Evolutionary conservation across 495 filamentous ascomycete genomes (phyloP), one percentile per base, ranked within the genome.

Genomic region (Platismatia glauca): DNA sequence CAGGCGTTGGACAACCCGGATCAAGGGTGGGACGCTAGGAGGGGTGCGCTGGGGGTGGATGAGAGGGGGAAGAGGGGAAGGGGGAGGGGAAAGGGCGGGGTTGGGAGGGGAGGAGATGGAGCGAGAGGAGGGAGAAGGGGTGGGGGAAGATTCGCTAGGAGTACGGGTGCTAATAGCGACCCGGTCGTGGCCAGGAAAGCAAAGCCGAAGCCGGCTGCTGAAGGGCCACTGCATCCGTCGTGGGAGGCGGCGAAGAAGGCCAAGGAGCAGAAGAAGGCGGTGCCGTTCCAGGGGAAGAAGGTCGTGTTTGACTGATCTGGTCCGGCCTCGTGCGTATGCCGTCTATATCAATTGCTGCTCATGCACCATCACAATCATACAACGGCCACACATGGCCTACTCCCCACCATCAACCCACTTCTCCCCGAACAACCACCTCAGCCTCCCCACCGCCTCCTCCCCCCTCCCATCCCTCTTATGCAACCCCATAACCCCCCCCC

Each of bases 191-290:
- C 29, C 5, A 52, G 48, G 39, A 56, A 41, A 3, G 57, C 38
- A 33, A 66, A 61, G 50, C 4, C 37, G 18, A 15, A 16, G 24
- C 3, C 16, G 0, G 56, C 34, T 48, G 22, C 74, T 1, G 76
- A 76, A 68, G 83, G 80, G 67, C 69, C 86, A 9, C 71, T 97
- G 68, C 94, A 98, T 83, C 94, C 94, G 13, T 92, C 87, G 59
- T 98, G 94, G 94, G 87, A 90, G 74, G 94, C 94, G 9, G 89
- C 86, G 50, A 88, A 85, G 78, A 86, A 86, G 75, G 87, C 85
- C 20, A 97, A 97, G 74, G 89, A 91, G 74, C 71, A 78, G 70
- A 82, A 81, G 66, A 73, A 79, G 66, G 78, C 74, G 29, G 82
- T 83, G 43, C 76, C 81, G 12, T 96, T 94, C 67, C 73, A 87